Evolutionary conservation across 192 early-diverging fungal genomes (phyloP).

Genomic region (Coemansia sp.): DNA sequence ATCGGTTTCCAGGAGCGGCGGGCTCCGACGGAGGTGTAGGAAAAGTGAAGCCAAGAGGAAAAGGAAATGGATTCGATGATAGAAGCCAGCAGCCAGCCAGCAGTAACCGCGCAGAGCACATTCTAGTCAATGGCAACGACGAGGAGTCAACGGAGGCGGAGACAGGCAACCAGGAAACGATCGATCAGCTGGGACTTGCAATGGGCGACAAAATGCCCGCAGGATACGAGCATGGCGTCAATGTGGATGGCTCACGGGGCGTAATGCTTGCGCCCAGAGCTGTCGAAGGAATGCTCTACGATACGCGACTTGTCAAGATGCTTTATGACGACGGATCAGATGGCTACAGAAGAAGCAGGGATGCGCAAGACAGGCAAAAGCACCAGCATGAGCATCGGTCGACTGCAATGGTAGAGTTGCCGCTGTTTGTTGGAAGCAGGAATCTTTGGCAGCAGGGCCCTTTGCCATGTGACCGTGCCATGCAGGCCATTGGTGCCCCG

Average conservation of each 20-base stretch:
- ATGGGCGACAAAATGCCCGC: conserved; percentile 44
- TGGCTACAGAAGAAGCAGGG: conserved; percentile 1
- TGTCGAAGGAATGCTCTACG: conserved; percentile 43
- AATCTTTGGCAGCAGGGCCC: background rate
- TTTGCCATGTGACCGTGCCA: background rate
- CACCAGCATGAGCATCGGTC: background rate
- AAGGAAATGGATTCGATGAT: background rate
- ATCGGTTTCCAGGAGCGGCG: conserved; percentile 30
- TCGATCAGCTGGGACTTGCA: conserved; percentile 28
- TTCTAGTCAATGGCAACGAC: background rate
- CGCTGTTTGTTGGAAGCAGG: conserved; percentile 9
- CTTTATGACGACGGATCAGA: conserved; percentile 10
- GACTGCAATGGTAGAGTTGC: conserved; percentile 12
- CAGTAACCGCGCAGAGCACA: conserved; percentile 7
- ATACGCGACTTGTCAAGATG: conserved; percentile 24
- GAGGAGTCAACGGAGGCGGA: conserved; percentile 6
- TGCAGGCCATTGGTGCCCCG: background rate
- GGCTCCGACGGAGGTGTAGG: background rate
- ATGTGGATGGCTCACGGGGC: conserved; percentile 43
- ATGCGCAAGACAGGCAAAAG: background rate
- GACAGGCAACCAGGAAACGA: conserved; percentile 13
- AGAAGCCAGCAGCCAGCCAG: background rate
- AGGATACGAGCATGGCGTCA: conserved; percentile 40
- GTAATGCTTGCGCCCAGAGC: conserved; percentile 44
- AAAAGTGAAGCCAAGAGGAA: background rate